Percentiles rank a stretch among this genome's conserved stretches.
Conservation (phyloP, 768 basidiomycete species). For the Psilocybe sp. region DNA sequence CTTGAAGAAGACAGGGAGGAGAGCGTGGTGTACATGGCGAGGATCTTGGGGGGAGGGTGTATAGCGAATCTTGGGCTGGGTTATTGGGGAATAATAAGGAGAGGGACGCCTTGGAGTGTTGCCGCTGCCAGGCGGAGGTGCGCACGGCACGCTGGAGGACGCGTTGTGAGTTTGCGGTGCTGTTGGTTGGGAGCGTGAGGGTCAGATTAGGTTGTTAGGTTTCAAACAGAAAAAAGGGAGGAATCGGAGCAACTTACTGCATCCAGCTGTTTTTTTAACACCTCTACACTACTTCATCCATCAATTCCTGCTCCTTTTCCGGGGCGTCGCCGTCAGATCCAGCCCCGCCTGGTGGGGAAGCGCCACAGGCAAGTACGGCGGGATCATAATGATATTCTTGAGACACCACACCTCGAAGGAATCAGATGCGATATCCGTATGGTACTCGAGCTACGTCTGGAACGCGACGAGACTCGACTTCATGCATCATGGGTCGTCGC, state of each 20-base stretch:
- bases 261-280: constrained; percentile 63
- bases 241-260: constrained; percentile 53
- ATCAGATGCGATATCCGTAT: constrained; percentile 89
- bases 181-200: constrained; percentile 25
- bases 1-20: constrained; percentile 47
- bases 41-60: constrained; percentile 37
- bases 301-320: constrained; percentile 58
- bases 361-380: constrained; percentile 65
- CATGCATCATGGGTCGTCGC: constrained; percentile 66
- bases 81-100: constrained; percentile 13
- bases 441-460: constrained; percentile 84
- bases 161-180: constrained; percentile 67
- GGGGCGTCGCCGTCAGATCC: constrained; percentile 58
- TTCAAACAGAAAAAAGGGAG: too few species aligned
- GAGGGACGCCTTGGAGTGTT: constrained; percentile 46
- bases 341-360: constrained; percentile 74
- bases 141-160: constrained; percentile 51
- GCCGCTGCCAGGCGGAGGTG: constrained; percentile 41
- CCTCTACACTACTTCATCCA: constrained; percentile 69
- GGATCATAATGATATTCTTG: constrained; percentile 82
- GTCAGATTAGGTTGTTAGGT: too few species aligned
- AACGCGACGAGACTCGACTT: constrained; percentile 80
- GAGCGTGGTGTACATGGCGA: constrained; percentile 43
- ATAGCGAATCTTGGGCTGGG: constrained; percentile 37
- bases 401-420: constrained; percentile 89